Evolutionary conservation across 306 rosid species (phyloP).

Genomic region (Cucumis hystrix): DNA sequence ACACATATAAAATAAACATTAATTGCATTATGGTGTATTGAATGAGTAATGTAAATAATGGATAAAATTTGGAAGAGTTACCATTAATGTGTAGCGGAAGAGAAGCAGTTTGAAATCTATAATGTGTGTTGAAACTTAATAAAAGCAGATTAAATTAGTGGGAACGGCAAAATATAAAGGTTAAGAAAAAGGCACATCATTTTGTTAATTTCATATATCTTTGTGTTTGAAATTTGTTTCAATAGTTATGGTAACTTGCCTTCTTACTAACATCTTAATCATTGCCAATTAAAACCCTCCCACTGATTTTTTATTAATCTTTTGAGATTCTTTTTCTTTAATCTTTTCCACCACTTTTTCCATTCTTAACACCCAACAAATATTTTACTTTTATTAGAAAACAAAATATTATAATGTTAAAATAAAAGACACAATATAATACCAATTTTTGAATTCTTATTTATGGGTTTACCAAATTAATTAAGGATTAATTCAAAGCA

Average conservation of each 20-base stretch:
- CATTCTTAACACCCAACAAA: neutral
- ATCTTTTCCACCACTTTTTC: neutral
- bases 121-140: neutral
- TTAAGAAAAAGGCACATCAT: neutral
- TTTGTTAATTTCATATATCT: neutral
- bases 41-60: neutral
- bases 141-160: neutral
- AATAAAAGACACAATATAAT: no score
- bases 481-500: no score
- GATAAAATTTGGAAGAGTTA: neutral
- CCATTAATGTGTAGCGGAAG: neutral
- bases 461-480: no score
- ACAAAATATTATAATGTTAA: no score
- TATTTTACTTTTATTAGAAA: neutral
- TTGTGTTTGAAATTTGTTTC: neutral
- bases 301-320: neutral
- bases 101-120: neutral
- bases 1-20: neutral
- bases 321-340: neutral
- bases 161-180: neutral
- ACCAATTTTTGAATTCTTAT: no score
- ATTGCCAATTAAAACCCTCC: neutral
- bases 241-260: conserved; percentile 3
- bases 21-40: neutral
- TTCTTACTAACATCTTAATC: neutral